A percentile compares a stretch with the other conserved stretches of the same genome.
Evolutionary conservation across 1,139 yeast species (phyloP).

Genomic region (Debaryomyces coudertii): DNA sequence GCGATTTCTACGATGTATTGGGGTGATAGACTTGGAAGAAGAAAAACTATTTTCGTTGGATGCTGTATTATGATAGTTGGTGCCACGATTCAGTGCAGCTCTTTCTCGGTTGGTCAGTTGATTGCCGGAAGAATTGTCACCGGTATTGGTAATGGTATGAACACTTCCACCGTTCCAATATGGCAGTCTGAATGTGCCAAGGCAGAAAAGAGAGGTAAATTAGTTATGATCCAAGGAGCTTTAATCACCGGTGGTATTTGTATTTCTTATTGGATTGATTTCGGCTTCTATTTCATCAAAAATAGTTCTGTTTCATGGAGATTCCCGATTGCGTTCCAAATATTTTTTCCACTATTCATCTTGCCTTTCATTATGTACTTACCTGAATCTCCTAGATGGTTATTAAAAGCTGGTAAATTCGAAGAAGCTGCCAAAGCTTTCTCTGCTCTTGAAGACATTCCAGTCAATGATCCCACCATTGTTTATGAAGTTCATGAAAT

Average conservation of each 20-base stretch:
- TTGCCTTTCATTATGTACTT: constrained; percentile 33
- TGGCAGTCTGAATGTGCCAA: constrained; percentile 43
- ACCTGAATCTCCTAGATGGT: constrained; percentile 59
- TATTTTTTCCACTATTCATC: constrained; percentile 36
- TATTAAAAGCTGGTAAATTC: constrained; percentile 39
- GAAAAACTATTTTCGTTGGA: constrained; percentile 35
- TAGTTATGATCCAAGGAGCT: constrained; percentile 41
- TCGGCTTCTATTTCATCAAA: constrained; percentile 43
- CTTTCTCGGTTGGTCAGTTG: constrained; percentile 34
- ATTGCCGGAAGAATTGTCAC: constrained; percentile 45
- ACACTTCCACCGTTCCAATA: constrained; percentile 43
- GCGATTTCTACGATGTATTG: constrained; percentile 38
- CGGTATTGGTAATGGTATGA: constrained; percentile 46
- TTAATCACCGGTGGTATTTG: constrained; percentile 44
- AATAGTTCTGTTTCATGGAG: constrained; percentile 38
- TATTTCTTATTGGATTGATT: constrained; percentile 48
- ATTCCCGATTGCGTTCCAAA: constrained; percentile 52
- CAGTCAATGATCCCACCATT: constrained; percentile 28
- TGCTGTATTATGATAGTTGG: constrained; percentile 38
- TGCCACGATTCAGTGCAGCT: constrained; percentile 39
- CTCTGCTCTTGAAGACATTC: constrained; percentile 44
- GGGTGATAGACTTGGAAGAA: constrained; percentile 40
- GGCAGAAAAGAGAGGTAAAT: constrained; percentile 37
- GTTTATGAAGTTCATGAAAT: constrained; percentile 37
- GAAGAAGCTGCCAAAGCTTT: constrained; percentile 56